These are phyloP conservation scores for Entonaema liquescens DNA, from an alignment of 495 filamentous ascomycete genomes.

Conservation along the genomic window DNA sequence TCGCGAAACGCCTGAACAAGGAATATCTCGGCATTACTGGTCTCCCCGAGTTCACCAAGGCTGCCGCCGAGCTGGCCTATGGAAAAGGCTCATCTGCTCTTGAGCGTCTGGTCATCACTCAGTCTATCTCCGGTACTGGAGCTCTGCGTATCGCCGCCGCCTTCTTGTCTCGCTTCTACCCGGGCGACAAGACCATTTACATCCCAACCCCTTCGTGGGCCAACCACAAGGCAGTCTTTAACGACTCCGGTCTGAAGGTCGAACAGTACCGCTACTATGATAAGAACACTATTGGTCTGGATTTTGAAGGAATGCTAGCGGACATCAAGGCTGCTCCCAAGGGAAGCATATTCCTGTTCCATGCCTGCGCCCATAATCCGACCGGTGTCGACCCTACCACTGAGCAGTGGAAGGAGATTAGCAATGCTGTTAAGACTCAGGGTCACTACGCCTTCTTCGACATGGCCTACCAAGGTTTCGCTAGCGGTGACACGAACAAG, in stretches of 20 bases:
- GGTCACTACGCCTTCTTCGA: constrained; percentile 97
- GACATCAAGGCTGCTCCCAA: constrained; percentile 91
- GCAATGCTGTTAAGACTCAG: constrained; percentile 86
- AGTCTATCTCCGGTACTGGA: constrained; percentile 97
- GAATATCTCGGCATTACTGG: constrained; percentile 98
- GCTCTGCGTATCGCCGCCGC: constrained; percentile 93
- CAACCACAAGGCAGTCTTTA: constrained; percentile 97
- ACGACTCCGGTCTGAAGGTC: constrained; percentile 87
- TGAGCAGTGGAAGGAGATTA: constrained; percentile 93
- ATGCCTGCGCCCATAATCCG: constrained; percentile 98
- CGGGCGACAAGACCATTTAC: constrained; percentile 90
- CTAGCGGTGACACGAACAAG: constrained; percentile 86
- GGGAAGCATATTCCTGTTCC: constrained; percentile 88
- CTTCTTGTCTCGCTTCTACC: constrained; percentile 91
- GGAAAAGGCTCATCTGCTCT: constrained; percentile 78
- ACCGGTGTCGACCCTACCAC: constrained; percentile 95
- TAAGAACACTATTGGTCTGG: constrained; percentile 96
- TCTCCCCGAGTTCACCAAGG: constrained; percentile 90
- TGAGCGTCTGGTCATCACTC: constrained; percentile 88
- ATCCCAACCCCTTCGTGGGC: constrained; percentile 97
- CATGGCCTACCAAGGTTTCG: constrained; percentile 99
- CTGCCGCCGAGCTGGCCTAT: constrained; percentile 90
- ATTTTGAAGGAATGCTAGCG: constrained; percentile 91
- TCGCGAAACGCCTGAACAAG: constrained; percentile 83
- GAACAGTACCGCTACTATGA: constrained; percentile 98